A percentile compares a stretch with the other conserved stretches of the same genome.
phyloP scores from a whole-genome alignment of 345 rosid genomes.

The Populus simonii region DNA sequence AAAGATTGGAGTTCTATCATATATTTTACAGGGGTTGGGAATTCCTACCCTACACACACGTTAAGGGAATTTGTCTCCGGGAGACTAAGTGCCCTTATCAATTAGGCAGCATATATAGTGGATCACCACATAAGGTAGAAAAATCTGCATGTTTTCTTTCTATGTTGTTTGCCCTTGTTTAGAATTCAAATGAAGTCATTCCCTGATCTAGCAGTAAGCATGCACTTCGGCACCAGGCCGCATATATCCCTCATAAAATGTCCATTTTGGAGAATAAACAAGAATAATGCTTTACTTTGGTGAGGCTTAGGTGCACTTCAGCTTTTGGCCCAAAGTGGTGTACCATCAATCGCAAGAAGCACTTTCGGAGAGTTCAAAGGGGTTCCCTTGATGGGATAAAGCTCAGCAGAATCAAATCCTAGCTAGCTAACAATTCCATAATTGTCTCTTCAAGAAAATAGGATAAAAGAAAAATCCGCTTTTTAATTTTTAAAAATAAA shows the following conservation, averaged over 20 bases:
- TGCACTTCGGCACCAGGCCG: background rate
- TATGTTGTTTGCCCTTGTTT: background rate
- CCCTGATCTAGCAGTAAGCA: background rate
- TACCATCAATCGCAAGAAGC: background rate
- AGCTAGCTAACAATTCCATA: background rate
- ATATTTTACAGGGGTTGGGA: background rate
- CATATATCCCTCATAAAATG: background rate
- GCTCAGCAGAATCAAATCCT: background rate
- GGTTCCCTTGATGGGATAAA: background rate
- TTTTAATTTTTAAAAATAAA: background rate
- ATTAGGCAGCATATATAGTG: slow-evolving; percentile 11
- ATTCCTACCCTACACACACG: background rate
- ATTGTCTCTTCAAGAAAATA: background rate
- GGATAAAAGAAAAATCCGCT: too few species aligned
- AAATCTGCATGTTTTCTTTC: background rate
- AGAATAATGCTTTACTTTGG: background rate
- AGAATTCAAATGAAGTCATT: background rate
- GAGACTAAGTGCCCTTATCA: slow-evolving; percentile 1
- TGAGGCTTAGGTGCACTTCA: background rate
- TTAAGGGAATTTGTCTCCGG: background rate
- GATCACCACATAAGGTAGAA: background rate
- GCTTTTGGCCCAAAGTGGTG: background rate
- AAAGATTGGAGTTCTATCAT: background rate
- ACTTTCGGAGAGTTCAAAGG: background rate
- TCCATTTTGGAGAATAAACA: background rate